Evolutionary conservation across 140 eudicot genomes (phyloP).

Genomic region (Cichorium intybus): DNA sequence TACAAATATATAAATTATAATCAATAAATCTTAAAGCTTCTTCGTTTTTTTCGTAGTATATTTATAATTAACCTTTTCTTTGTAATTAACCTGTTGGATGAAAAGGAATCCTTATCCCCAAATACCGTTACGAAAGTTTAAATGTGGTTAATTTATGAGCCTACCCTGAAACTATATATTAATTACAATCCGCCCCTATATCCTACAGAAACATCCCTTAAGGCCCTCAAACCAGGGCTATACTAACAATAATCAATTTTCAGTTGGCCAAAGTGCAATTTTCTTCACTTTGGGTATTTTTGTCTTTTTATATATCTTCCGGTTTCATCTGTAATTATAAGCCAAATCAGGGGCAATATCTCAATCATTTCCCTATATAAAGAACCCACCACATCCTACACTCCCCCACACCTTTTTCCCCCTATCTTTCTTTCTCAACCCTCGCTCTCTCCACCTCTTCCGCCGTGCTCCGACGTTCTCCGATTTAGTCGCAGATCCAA

Average conservation of each 20-base stretch:
- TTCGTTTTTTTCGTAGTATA: neutral
- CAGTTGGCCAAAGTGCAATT: neutral
- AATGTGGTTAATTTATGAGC: neutral
- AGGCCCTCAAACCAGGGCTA: neutral
- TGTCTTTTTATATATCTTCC: neutral
- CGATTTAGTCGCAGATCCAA: constrained; percentile 22
- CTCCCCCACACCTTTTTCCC: constrained; percentile 24
- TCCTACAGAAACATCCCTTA: neutral
- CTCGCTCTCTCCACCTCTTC: constrained; percentile 1
- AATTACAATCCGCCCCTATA: neutral
- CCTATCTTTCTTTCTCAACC: constrained; percentile 12
- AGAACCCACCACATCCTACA: constrained; percentile 24
- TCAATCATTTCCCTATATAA: constrained; percentile 32
- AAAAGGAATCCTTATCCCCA: neutral
- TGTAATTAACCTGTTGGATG: neutral
- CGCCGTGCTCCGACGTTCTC: constrained; percentile 10
- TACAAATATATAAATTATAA: neutral
- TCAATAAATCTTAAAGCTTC: neutral
- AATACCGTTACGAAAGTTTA: neutral
- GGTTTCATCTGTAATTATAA: constrained; percentile 30
- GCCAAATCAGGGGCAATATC: constrained; percentile 18
- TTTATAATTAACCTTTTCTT: neutral
- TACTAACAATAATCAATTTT: neutral
- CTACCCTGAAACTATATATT: neutral
- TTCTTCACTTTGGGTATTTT: neutral